Percentiles rank a stretch among this genome's conserved stretches.
phyloP scores from a whole-genome alignment of 192 early-diverging fungal genomes.

The Backusella liffmaniae region DNA sequence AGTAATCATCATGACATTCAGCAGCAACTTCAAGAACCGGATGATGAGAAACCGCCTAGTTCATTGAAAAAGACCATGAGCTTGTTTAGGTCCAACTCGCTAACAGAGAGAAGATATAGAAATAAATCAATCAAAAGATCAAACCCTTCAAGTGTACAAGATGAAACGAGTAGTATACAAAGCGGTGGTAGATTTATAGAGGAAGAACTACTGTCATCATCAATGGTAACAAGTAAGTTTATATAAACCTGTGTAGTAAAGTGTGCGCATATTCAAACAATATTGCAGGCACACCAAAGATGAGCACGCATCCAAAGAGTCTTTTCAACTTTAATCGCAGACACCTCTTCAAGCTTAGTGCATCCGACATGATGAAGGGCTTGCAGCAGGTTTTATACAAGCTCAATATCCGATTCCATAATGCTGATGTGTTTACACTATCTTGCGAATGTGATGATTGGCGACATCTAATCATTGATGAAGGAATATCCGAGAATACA shows the following conservation, averaged over 20 bases:
- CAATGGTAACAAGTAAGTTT: not conserved
- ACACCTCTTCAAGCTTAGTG: slow-evolving; percentile 14
- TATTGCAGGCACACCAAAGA: not conserved
- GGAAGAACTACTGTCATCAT: not conserved
- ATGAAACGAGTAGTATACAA: not conserved
- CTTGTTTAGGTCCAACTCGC: not conserved
- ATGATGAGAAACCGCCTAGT: not conserved
- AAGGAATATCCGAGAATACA: not conserved
- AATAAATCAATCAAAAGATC: not conserved
- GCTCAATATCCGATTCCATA: not conserved
- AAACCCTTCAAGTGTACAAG: not conserved
- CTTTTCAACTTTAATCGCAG: slow-evolving; percentile 25
- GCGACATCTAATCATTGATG: not conserved
- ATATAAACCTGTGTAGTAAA: not conserved
- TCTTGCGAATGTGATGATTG: slow-evolving; percentile 1
- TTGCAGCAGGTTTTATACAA: not conserved
- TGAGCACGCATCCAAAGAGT: slow-evolving; percentile 20
- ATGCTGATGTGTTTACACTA: not conserved
- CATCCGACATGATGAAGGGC: not conserved
- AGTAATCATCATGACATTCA: too few species aligned
- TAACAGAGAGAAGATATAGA: not conserved
- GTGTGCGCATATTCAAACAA: too few species aligned
- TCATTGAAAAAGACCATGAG: slow-evolving; percentile 4
- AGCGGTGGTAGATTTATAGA: slow-evolving; percentile 4
- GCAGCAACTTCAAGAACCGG: not conserved